Evolutionary conservation across 192 early-diverging fungal species (phyloP).

Genomic region (Chytriomyces confervae): DNA sequence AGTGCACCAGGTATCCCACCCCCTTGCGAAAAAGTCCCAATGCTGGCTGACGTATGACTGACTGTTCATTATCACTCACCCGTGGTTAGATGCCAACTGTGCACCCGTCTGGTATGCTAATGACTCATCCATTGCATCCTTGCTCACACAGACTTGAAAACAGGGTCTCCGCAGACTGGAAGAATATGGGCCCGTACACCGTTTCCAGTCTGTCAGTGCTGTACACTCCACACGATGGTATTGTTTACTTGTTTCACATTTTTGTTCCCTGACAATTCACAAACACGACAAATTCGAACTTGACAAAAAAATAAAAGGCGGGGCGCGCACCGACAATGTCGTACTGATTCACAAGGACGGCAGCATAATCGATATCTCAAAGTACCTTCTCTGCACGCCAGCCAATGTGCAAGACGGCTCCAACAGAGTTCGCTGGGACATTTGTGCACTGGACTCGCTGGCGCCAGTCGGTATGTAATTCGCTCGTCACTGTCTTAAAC

Average conservation of each 20-base stretch:
- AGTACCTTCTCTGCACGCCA: neutral
- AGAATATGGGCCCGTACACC: neutral
- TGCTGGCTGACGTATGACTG: no score
- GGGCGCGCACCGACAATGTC: neutral
- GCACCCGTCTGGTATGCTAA: neutral
- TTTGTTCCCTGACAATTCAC: no score
- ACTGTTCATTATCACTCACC: no score
- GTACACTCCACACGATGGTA: neutral
- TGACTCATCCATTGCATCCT: no score
- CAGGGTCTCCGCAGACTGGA: conserved; percentile 8
- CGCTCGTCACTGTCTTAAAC: neutral
- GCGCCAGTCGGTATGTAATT: neutral
- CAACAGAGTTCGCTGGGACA: neutral
- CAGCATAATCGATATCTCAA: neutral
- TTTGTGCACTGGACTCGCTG: neutral
- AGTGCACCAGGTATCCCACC: neutral
- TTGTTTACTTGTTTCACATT: neutral
- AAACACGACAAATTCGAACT: no score
- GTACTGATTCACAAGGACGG: neutral
- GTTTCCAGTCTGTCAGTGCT: conserved; percentile 1
- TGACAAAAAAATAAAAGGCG: neutral
- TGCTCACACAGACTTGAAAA: neutral
- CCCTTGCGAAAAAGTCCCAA: no score
- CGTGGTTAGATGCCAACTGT: neutral
- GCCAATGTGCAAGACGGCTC: neutral